Evolutionary conservation across 2,329 filamentous ascomycete species (phyloP).

Genomic region (Hirsutella minnesotensis): DNA sequence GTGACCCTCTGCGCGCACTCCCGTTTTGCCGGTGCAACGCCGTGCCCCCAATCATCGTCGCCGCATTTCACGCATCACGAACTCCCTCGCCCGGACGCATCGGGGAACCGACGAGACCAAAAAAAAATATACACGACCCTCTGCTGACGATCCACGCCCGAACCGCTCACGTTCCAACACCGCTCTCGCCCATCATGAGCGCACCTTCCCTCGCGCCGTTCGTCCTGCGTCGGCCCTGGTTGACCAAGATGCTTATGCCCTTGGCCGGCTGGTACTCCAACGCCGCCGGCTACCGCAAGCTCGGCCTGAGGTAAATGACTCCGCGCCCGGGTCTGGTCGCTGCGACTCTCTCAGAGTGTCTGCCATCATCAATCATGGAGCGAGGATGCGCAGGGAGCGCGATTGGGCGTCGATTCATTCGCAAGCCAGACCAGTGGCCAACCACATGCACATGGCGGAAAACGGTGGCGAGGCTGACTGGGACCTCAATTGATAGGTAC

Average conservation of each 20-base stretch:
- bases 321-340: too few species aligned
- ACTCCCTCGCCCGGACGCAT: slow-evolving; percentile 5
- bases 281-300: slow-evolving; percentile 82
- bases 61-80: slow-evolving; percentile 21
- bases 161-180: not conserved
- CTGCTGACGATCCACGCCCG: not conserved
- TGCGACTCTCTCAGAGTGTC: too few species aligned
- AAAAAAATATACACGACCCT: not conserved
- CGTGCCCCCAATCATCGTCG: slow-evolving; percentile 16
- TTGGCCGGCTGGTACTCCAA: slow-evolving; percentile 81
- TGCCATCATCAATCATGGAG: too few species aligned
- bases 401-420: too few species aligned
- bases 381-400: too few species aligned
- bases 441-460: not conserved
- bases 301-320: slow-evolving; percentile 65
- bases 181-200: slow-evolving; percentile 36
- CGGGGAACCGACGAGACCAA: not conserved
- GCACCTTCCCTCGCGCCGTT: slow-evolving; percentile 62
- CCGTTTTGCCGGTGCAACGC: slow-evolving; percentile 13
- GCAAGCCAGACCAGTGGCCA: too few species aligned
- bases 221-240: slow-evolving; percentile 76
- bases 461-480: not conserved
- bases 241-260: slow-evolving; percentile 64
- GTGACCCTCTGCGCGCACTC: slow-evolving; percentile 20
- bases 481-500: slow-evolving; percentile 44